Conservation (phyloP, 169 alveolate genomes). For the Eimeria falciformis region DNA sequence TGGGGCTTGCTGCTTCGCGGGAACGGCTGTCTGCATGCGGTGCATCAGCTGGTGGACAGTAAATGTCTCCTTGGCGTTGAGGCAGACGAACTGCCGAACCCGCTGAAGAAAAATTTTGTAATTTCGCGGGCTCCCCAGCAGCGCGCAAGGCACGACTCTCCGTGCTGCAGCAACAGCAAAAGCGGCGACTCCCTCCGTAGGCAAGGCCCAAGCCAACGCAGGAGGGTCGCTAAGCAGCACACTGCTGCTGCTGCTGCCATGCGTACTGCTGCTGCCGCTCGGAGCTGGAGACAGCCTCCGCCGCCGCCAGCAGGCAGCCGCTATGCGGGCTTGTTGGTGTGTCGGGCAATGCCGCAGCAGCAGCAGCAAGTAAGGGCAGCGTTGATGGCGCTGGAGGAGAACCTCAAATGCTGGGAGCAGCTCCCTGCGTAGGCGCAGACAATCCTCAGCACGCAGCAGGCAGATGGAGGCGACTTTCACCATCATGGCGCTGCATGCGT, state of each 20-base stretch:
- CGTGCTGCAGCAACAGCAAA: conserved; percentile 37
- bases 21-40: conserved; percentile 44
- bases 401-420: conserved; percentile 37
- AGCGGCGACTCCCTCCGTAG: conserved; percentile 52
- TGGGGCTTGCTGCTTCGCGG: background rate
- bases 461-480: too few species aligned
- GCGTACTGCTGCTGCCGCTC: background rate
- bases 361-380: conserved; percentile 50
- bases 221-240: background rate
- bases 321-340: background rate
- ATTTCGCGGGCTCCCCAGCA: conserved; percentile 34
- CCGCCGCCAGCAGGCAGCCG: conserved; percentile 39
- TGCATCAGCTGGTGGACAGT: conserved; percentile 64
- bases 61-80: conserved; percentile 34
- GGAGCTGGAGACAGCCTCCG: too few species aligned
- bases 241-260: conserved; percentile 4
- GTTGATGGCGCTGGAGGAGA: conserved; percentile 17
- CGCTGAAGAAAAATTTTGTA: conserved; percentile 40
- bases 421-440: too few species aligned
- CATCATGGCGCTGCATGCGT: too few species aligned
- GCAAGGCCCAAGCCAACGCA: conserved; percentile 24
- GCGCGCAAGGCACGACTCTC: conserved; percentile 36
- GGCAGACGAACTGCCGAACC: conserved; percentile 58
- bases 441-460: too few species aligned
- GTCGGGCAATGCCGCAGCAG: conserved; percentile 6